Conservation (phyloP, 2,329 filamentous ascomycete genomes). For the Trichoderma sp. region DNA sequence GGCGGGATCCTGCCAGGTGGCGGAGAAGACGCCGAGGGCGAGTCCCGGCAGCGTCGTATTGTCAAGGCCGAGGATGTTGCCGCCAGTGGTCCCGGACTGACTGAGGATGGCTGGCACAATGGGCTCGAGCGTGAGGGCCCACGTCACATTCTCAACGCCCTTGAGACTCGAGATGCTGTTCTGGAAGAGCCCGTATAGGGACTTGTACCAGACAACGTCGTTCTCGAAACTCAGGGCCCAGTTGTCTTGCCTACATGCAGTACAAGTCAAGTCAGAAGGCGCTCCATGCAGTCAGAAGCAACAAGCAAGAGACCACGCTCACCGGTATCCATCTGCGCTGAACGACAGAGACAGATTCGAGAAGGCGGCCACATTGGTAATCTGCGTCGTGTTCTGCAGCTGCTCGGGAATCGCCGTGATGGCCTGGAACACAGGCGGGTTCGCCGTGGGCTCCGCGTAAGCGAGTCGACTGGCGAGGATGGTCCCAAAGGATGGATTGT, state of each 20-base stretch:
- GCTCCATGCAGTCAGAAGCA: neutral
- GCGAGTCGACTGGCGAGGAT: neutral
- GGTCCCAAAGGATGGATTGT: slow-evolving; percentile 3
- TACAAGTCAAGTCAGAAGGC: neutral
- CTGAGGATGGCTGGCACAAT: neutral
- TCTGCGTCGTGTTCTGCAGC: slow-evolving; percentile 2
- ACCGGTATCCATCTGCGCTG: neutral
- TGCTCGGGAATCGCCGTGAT: slow-evolving; percentile 2
- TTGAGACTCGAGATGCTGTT: neutral
- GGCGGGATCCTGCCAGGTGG: neutral
- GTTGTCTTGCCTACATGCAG: neutral
- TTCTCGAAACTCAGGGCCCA: neutral
- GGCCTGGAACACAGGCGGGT: slow-evolving; percentile 14
- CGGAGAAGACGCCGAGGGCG: neutral
- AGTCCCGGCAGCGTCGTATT: neutral
- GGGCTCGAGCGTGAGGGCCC: slow-evolving; percentile 1
- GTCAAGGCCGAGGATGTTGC: slow-evolving; percentile 39
- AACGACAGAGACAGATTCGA: neutral
- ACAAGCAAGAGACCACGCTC: neutral
- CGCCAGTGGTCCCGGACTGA: slow-evolving; percentile 22
- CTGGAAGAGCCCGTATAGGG: neutral
- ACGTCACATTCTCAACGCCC: neutral
- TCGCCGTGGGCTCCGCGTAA: slow-evolving; percentile 15
- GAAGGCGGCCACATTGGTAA: slow-evolving; percentile 9
- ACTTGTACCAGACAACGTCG: neutral